Conservation (phyloP, 2,329 filamentous ascomycete species). For the Exophiala sp. region DNA sequence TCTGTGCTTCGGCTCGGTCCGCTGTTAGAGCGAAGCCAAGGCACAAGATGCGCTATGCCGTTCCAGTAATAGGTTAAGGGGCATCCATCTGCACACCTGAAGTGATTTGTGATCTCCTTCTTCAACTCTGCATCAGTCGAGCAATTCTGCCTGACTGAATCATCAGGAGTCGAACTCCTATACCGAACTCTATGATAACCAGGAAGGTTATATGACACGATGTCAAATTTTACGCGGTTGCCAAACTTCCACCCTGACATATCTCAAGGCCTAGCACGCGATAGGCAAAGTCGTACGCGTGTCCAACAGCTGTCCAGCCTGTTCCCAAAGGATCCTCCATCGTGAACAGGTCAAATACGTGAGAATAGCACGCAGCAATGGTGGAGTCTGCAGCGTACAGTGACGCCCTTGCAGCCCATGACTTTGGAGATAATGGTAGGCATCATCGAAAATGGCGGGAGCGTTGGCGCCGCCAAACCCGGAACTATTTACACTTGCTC, state of each 20-base stretch:
- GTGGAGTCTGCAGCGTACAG: constrained; percentile 9
- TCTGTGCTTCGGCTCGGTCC: not conserved
- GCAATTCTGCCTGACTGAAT: too few species aligned
- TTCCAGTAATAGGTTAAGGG: too few species aligned
- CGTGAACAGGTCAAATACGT: not conserved
- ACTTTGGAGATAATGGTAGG: not conserved
- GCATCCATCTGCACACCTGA: too few species aligned
- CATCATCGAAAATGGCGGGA: constrained; percentile 22
- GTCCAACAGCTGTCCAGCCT: not conserved
- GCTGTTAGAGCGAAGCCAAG: not conserved
- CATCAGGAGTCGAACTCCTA: too few species aligned
- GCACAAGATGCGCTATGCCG: too few species aligned
- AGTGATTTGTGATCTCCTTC: too few species aligned
- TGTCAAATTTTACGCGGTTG: too few species aligned
- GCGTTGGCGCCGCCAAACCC: constrained; percentile 26
- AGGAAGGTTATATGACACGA: too few species aligned
- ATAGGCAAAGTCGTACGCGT: not conserved
- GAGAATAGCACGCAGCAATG: not conserved
- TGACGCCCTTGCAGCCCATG: not conserved
- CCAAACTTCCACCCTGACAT: not conserved
- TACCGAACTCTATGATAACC: too few species aligned
- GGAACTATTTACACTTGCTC: constrained; percentile 23
- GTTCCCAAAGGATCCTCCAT: not conserved
- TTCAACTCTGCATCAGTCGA: too few species aligned
- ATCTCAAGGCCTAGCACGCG: not conserved